These are phyloP conservation scores for Leccinum subgranulosum DNA, from an alignment of 768 basidiomycete genomes.

Conservation along the genomic window DNA sequence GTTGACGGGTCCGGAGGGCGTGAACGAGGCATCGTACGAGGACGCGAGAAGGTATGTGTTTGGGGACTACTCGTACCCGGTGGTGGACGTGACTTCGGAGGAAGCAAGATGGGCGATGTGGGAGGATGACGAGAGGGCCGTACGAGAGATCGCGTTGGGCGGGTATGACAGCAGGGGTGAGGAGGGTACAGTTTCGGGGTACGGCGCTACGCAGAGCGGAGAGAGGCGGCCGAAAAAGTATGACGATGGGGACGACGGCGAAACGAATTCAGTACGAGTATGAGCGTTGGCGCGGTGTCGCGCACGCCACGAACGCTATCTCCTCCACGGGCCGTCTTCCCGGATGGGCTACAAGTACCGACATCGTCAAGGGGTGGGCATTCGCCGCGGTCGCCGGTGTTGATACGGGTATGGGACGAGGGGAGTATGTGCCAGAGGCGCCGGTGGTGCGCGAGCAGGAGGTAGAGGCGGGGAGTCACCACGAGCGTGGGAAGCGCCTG, in stretches of 20 bases:
- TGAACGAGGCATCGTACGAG: conserved; percentile 72
- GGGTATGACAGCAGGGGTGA: conserved; percentile 4
- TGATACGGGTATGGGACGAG: conserved; percentile 29
- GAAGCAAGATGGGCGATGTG: conserved; percentile 30
- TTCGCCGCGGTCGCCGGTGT: conserved; percentile 16
- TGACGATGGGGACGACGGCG: neutral
- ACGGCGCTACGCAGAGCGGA: conserved; percentile 27
- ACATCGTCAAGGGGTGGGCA: conserved; percentile 10
- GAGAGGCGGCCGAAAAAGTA: conserved; percentile 3
- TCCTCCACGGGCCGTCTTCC: conserved; percentile 11
- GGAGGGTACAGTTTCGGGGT: conserved; percentile 6
- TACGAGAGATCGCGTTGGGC: conserved; percentile 20
- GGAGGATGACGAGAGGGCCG: conserved; percentile 30
- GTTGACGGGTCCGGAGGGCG: conserved; percentile 51
- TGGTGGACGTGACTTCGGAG: conserved; percentile 78
- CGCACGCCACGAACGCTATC: conserved; percentile 2
- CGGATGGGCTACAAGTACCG: conserved; percentile 16
- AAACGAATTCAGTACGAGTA: conserved; percentile 20
- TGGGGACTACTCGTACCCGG: conserved; percentile 89
- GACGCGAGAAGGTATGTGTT: conserved; percentile 80
- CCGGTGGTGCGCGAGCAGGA: neutral
- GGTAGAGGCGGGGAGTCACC: neutral
- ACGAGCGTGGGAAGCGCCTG: neutral
- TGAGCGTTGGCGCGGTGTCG: neutral
- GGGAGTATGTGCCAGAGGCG: neutral